Base-by-base conservation (phyloP, 2,329 filamentous ascomycete species). In the Aspergillus tubingensis region DNA sequence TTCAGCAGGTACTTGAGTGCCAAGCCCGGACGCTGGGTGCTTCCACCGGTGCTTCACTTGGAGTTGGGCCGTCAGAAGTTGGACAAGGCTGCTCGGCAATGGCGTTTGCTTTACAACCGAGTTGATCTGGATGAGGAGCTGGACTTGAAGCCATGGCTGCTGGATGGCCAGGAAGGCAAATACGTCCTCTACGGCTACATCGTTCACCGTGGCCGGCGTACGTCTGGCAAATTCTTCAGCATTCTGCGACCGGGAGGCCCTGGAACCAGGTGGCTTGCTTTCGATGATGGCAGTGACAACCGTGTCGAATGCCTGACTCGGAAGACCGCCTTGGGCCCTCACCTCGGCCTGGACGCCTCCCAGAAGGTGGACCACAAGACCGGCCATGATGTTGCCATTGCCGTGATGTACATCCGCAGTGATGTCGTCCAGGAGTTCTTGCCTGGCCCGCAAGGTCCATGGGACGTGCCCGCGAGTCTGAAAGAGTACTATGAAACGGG, bases 131-230 rank as follows among this genome's bases (percentile, higher is more conserved):
- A 86, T 55, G 85, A 88, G 57, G 73, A 80, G 10, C 69, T 88
- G 25, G 78, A 78, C 47, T 72, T 87, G n/a, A 68, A 72, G 1
- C 67, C 71, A 4, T 74, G 69, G 59, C 69, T 74, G 2, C 60
- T 70, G 17, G 70, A 76, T 32, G 70, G 64, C 2, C 68, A 77
- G 25, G 76, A 70, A 8, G 76, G 74, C 11, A 70, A 76, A 10
- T 88, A 87, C 67, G 82, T 81, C 1, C 78, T 88, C 0, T 88
- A 85, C 63, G 85, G 85, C 3, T 84, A 87, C 63, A 75, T 87
- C 32, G 83, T 86, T 2, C 86, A 88, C 67, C 82, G 82, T 61
- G 85, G 85, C 25, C 80, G 81, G 47, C 80, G 87, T 15, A 82
- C 82, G 19, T 87, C 85, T 5, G 82, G 82, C 51, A 79, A 83